phyloP scores from a whole-genome alignment of 2,329 filamentous ascomycete genomes.

The Aspergillus costaricaensis region DNA sequence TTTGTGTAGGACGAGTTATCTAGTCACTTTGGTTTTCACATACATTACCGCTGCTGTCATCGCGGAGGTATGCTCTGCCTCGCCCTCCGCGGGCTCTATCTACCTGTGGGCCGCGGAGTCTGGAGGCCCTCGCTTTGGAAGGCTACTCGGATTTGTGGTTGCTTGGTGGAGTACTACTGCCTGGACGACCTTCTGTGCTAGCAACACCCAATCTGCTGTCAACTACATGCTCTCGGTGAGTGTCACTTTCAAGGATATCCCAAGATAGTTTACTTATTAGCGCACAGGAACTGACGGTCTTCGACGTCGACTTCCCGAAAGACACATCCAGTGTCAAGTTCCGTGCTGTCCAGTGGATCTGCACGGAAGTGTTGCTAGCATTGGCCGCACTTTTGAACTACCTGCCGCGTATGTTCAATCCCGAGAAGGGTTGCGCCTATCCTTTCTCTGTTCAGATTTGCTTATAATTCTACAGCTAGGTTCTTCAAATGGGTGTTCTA shows the following conservation, averaged over 20 bases:
- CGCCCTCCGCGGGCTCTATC: slow-evolving; percentile 61
- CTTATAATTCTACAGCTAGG: slow-evolving; percentile 35
- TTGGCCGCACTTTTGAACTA: slow-evolving; percentile 55
- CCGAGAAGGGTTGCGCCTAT: too few species aligned
- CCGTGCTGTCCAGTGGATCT: slow-evolving; percentile 63
- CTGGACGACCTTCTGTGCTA: slow-evolving; percentile 62
- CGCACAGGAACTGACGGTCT: slow-evolving; percentile 59
- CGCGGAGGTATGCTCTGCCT: slow-evolving; percentile 62
- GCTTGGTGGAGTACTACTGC: slow-evolving; percentile 66
- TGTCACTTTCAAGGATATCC: not conserved
- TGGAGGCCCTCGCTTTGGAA: slow-evolving; percentile 57
- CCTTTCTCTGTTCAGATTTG: not conserved
- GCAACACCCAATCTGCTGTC: slow-evolving; percentile 55
- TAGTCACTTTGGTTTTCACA: slow-evolving; percentile 62
- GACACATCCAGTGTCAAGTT: slow-evolving; percentile 58
- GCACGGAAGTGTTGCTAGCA: slow-evolving; percentile 55
- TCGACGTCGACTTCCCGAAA: slow-evolving; percentile 57
- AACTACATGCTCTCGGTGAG: slow-evolving; percentile 57
- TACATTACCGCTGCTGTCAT: slow-evolving; percentile 63
- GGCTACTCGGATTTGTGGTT: slow-evolving; percentile 62
- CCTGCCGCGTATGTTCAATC: slow-evolving; percentile 47
- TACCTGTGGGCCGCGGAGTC: slow-evolving; percentile 65
- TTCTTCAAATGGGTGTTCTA: slow-evolving; percentile 46
- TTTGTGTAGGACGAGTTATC: slow-evolving; percentile 56
- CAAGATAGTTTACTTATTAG: slow-evolving; percentile 13